Evolutionary conservation across 305 asterid genomes (phyloP).

Genomic region (Andrographis paniculata): DNA sequence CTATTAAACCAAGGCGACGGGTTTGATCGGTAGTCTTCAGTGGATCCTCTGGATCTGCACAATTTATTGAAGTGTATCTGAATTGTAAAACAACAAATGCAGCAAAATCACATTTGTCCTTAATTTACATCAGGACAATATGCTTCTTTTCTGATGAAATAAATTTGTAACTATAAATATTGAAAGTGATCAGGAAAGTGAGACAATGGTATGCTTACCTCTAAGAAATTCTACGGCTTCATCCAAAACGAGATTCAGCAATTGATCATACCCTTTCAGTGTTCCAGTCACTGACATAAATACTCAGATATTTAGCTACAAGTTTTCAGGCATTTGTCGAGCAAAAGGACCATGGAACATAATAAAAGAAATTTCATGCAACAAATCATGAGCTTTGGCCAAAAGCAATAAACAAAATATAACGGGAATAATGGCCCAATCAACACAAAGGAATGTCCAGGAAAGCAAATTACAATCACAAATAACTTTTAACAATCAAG

Average conservation of each 20-base stretch:
- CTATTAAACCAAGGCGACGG: constrained; percentile 87
- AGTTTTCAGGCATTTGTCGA: too few relatives aligned
- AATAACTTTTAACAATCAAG: too few relatives aligned
- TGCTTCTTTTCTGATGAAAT: too few relatives aligned
- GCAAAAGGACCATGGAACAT: too few relatives aligned
- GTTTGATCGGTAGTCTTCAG: constrained; percentile 94
- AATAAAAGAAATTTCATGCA: too few relatives aligned
- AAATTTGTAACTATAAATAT: neutral
- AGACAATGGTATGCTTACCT: constrained; percentile 32
- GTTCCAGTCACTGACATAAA: constrained; percentile 77
- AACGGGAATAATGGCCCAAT: too few relatives aligned
- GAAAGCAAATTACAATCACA: too few relatives aligned
- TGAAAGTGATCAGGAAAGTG: neutral
- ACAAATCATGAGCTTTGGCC: too few relatives aligned
- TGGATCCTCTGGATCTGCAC: constrained; percentile 91
- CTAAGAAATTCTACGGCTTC: constrained; percentile 88
- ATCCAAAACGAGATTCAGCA: constrained; percentile 95
- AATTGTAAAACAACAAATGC: constrained; percentile 4
- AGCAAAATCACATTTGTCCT: constrained; percentile 1
- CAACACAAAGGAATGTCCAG: too few relatives aligned
- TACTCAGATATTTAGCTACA: constrained; percentile 15
- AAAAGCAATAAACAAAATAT: too few relatives aligned
- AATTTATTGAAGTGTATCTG: neutral
- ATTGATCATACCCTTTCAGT: constrained; percentile 90
- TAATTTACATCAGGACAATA: too few relatives aligned